Base-by-base conservation (phyloP, 345 rosid species). In the Pugionium cornutum region DNA sequence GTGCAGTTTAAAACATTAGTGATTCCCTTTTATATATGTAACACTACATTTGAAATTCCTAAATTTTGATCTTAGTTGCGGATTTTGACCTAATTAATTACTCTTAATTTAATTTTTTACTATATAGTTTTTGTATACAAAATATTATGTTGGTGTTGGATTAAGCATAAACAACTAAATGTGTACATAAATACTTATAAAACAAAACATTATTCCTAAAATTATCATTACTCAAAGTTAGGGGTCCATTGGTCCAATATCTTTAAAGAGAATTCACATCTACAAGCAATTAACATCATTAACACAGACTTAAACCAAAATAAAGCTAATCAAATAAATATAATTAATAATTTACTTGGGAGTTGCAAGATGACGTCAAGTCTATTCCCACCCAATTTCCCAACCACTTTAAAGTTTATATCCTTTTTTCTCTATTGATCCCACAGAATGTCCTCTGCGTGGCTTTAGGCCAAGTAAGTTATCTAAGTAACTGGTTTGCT, bases 391-490 rank as follows among this genome's bases (percentile, higher is more conserved):
- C 30, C 58, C 42, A 66, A 55, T 41, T 48, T 34, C 60, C 45
- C 51, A 51, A 58, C 62, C 9, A 73, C 56, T 58, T 57, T 41
- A 33, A 62, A 64, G 65, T 33, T 44, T 64, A 8, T 37, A 55
- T 40, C 43, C 9, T 31, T 27, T 58, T 59, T 64, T 11, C 55
- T 58, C 52, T 50, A 65, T 58, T 9, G 62, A 66, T 66, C 37
- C 71, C 49, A 42, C 43, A 51, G 76, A 58, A 66, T 66, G 58
- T 73, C 62, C 72, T 58, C 41, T 42, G 18, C 18, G 9, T 43
- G 58, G 42, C 59, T 44, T 43, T 31, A 30, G 40, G 50, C 41
- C 66, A 49, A 64, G 5, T n/a, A 39, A 56, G 5, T 72, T 47
- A 64, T 50, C 6, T 31, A 44, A 37, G 32, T 61, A 4, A 37